Evolutionary conservation across 169 alveolate species (phyloP).

Genomic region (Eimeria praecox): DNA sequence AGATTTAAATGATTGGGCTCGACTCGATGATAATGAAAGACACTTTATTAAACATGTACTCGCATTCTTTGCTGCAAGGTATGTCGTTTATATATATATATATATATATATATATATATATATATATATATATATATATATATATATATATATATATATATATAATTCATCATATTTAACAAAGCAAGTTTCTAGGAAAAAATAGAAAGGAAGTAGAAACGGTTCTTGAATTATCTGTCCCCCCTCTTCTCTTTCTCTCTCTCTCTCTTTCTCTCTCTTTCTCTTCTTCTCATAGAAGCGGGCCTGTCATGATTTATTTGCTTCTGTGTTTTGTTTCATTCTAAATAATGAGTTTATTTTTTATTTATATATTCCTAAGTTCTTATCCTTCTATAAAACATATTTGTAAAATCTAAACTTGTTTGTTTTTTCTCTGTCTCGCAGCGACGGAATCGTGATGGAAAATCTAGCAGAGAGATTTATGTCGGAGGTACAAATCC

Average conservation of each 20-base stretch:
- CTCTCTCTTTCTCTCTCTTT: too few species aligned
- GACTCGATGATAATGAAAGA: slow-evolving; percentile 90
- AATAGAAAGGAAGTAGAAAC: too few species aligned
- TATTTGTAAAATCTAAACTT: not conserved
- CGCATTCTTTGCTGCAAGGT: slow-evolving; percentile 96
- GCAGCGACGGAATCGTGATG: slow-evolving; percentile 99
- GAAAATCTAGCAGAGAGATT: slow-evolving; percentile 98
- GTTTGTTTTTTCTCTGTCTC: not conserved
- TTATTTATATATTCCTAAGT: not conserved
- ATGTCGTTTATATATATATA: not conserved
- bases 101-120: not conserved
- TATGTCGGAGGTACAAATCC: slow-evolving; percentile 96
- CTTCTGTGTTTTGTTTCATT: too few species aligned
- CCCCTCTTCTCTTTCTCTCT: too few species aligned
- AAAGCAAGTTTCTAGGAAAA: too few species aligned
- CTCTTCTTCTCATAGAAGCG: too few species aligned
- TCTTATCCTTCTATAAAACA: too few species aligned
- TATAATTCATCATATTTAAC: not conserved
- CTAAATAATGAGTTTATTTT: not conserved
- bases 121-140: not conserved
- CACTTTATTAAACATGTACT: slow-evolving; percentile 94
- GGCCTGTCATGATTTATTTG: too few species aligned
- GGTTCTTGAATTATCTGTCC: too few species aligned
- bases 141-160: not conserved
- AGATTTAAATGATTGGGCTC: slow-evolving; percentile 97